Base-by-base conservation (phyloP, 2,329 filamentous ascomycete genomes). In the Sporothrix variecibatus region DNA sequence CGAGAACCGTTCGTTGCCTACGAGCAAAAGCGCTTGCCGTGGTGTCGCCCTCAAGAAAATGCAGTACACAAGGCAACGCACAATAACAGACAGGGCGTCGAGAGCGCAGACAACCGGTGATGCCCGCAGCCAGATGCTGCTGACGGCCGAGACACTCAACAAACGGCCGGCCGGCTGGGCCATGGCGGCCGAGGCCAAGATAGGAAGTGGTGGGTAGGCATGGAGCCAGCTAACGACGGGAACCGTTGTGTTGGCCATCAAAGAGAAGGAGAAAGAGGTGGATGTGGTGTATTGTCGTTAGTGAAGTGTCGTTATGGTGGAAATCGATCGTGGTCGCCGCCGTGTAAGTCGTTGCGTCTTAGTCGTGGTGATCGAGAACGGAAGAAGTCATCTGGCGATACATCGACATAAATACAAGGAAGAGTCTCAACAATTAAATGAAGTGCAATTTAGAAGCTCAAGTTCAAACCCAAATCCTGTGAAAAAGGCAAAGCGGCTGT, bases 61-160 rank as follows among this genome's bases (percentile, higher is more conserved):
- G 62, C 74, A 74, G 65, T 72, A 75, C 23, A 23, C 70, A 12
- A 68, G 20, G 20, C 53, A 70, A 26, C 65, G 74, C 23, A 67
- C 46, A 12, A 49, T 31, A 11, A 74, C 20, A 1, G 56, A 31
- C 43, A 75, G 62, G 1, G 72, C 70, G 38, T 75, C 74, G 0
- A 72, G 43, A 1, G 74, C 74, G 31, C 51, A 38, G 23, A 75
- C 38, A 5, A 75, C 28, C 7, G 74, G 74, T 64, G 74, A 75
- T 3, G 64, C 64, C 3, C 74, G 74, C 64, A 75, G 56, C 53
- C 28, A 72, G 28, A 60, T n/a, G 31, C 69, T 74, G 64, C 46
- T 23, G 23, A 51, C 20, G 34, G 58, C 43, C 3, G 62, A 38
- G 7, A 51, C 49, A 17, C 58, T 23, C 26, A 75, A 28, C 56